A percentile compares a stretch with the other conserved stretches of the same genome.
Conservation (phyloP, 1,139 yeast genomes). For the Debaryomyces robertsiae region DNA sequence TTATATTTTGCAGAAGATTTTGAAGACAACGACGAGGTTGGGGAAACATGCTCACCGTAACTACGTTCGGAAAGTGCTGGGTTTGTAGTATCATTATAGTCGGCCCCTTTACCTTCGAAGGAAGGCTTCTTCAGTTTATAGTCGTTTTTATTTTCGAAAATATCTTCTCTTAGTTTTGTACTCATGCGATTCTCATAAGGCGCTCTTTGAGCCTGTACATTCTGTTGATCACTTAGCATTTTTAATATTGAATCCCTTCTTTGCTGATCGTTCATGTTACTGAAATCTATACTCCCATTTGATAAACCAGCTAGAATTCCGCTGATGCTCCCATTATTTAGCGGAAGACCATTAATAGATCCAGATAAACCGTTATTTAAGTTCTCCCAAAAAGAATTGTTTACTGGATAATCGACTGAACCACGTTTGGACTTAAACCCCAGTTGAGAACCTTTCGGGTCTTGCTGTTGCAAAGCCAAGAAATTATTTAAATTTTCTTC, state of each 20-base stretch:
- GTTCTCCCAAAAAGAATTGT: conserved; percentile 28
- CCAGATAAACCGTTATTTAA: conserved; percentile 25
- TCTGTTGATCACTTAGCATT: conserved; percentile 36
- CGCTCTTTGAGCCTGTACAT: conserved; percentile 17
- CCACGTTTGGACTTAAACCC: conserved; percentile 25
- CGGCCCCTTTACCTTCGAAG: conserved; percentile 1
- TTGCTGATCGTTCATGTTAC: conserved; percentile 45
- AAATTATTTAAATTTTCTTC: conserved; percentile 45
- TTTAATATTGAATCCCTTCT: conserved; percentile 46
- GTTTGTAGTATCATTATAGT: neutral
- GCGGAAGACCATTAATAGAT: conserved; percentile 29
- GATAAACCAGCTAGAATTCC: conserved; percentile 42
- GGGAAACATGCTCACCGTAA: conserved; percentile 25
- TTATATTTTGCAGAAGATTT: conserved; percentile 31
- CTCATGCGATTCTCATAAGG: conserved; percentile 14
- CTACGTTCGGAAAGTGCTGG: conserved; percentile 8
- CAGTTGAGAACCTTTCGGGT: conserved; percentile 14
- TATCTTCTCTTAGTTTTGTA: conserved; percentile 43
- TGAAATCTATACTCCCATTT: conserved; percentile 44
- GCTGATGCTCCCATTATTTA: conserved; percentile 33
- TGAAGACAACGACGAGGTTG: conserved; percentile 42
- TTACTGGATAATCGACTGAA: conserved; percentile 31
- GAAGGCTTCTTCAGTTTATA: neutral
- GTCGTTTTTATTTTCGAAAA: conserved; percentile 31
- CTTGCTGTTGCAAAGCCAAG: conserved; percentile 31